Base-by-base conservation (phyloP, 2,329 filamentous ascomycete genomes). In the Aureobasidium melanogenum region DNA sequence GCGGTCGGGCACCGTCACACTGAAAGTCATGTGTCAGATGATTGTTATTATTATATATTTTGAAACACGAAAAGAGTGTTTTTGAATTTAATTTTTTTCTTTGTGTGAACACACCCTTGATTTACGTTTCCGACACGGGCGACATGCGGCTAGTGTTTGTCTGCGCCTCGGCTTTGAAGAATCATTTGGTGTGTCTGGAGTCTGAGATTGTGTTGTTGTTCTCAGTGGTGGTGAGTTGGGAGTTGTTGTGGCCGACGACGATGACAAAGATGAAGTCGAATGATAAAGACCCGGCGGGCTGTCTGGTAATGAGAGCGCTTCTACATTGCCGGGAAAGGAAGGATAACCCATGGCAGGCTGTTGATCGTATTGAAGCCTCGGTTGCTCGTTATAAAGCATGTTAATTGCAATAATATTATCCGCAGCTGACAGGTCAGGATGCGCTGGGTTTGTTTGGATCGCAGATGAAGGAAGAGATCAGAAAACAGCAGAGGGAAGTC, bases 81-180 rank as follows among this genome's bases (percentile, higher is more conserved):
- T 22, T 24, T 12, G 19, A 2, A 3, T n/a, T 24, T 9, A 2
- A 30, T 30, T 30, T 30, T 26, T 36, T 24, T 15, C 8, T 50
- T 38, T 15, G 32, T 19, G 14, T 15, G 39, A 26, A 50, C 41
- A 7, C 22, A 59, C 56, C 17, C 34, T 59, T 39, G 56, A 59
- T 44, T 59, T 59, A 10, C 56, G 43, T 32, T 59, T 59, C 9
- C 56, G 15, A 41, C 56, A 59, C 15, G 56, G 38, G 22, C 56
- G 56, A 19, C 56, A 59, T 22, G 56, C 56, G 17, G 56, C 56
- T 12, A 59, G 28, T 32, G 44, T 59, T 59, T 59, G 56, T 59
- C 24, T 48, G 14, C 56, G 44, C 15, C 36, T 48, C 1, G 43
- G 10, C 12, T 32, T 59, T 15, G 10, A 26, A 0, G 55, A n/a